Evolutionary conservation across 140 eudicot genomes (phyloP).

Genomic region (Oenanthe javanica): DNA sequence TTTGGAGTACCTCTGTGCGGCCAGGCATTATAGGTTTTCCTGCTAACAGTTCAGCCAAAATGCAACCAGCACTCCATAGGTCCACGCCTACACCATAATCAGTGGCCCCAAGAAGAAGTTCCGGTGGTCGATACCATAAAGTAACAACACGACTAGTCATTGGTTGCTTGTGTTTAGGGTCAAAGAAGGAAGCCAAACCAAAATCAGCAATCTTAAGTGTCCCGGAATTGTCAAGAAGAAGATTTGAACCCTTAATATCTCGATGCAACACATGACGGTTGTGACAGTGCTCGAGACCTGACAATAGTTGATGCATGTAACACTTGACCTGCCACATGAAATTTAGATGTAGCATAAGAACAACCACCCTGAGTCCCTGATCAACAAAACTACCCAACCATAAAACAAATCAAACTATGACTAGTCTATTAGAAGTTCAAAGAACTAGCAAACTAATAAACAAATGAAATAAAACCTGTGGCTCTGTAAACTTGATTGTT

Average conservation of each 20-base stretch:
- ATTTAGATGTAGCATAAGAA: conserved; percentile 1
- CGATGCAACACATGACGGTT: conserved; percentile 69
- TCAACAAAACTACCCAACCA: background rate
- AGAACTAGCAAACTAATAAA: background rate
- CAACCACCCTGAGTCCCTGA: background rate
- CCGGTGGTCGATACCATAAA: conserved; percentile 84
- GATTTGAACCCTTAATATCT: conserved; percentile 82
- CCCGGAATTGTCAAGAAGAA: conserved; percentile 60
- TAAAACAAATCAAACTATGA: background rate
- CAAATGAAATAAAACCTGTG: conserved; percentile 42
- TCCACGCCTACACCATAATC: conserved; percentile 22
- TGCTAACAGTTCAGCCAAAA: conserved; percentile 63
- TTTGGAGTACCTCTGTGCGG: conserved; percentile 60
- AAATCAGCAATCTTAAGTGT: conserved; percentile 72
- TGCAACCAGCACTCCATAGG: conserved; percentile 54
- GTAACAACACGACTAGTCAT: conserved; percentile 86
- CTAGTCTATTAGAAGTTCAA: background rate
- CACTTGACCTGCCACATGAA: conserved; percentile 56
- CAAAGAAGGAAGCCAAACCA: conserved; percentile 65
- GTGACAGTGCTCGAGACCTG: conserved; percentile 82
- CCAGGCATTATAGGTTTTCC: conserved; percentile 89
- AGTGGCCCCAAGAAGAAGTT: conserved; percentile 30
- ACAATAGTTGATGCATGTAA: conserved; percentile 63
- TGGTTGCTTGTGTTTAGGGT: conserved; percentile 60
- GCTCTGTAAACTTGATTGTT: conserved; percentile 61